Evolutionary conservation across 345 rosid species (phyloP), one percentile per base, ranked within the genome.

Genomic region (Ricinus communis): DNA sequence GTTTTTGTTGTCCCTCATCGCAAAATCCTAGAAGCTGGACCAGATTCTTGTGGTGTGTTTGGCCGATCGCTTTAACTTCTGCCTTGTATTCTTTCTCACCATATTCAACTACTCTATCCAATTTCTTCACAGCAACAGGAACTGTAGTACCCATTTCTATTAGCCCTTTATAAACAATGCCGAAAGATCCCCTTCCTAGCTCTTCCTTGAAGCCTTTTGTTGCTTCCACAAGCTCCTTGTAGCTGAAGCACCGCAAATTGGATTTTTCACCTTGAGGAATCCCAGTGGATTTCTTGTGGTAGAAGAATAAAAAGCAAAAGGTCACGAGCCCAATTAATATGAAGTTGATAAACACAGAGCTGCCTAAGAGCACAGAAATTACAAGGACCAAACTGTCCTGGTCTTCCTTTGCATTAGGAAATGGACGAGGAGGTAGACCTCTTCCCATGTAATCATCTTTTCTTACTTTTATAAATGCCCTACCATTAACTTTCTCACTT

Each of bases 141-240:
- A 19, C 31, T 9, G 27, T 36, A 18, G 10, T 50, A 10, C 46
- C 65, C 7, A 19, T 36, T 1, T 38, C n/a, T 6, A 62, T 1
- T 0, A 65, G 10, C 1, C 80, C 80, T 57, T 70, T 78, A 40
- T 72, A 82, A 31, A 82, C 85, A 0, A 46, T 22, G 15, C 82
- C 82, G 31, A 72, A 82, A 22, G 71, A 54, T 11, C 85, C 85
- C 38, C 73, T 70, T 38, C 79, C 71, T 2, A 84, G 71, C 24
- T 84, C 80, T 62, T 84, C 87, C 76, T 75, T 67, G 76, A 84
- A 84, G 5, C 73, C 71, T 22, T 58, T 33, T 51, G 87, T 79
- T 28, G 83, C 83, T 49, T 47, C 69, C 31, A 55, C 57, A 7
- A 84, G 79, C 70, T 84, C 82, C 28, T 58, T 74, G 67, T 69